Conservation (phyloP, 768 basidiomycete species). For the Pleurotus cornucopiae region DNA sequence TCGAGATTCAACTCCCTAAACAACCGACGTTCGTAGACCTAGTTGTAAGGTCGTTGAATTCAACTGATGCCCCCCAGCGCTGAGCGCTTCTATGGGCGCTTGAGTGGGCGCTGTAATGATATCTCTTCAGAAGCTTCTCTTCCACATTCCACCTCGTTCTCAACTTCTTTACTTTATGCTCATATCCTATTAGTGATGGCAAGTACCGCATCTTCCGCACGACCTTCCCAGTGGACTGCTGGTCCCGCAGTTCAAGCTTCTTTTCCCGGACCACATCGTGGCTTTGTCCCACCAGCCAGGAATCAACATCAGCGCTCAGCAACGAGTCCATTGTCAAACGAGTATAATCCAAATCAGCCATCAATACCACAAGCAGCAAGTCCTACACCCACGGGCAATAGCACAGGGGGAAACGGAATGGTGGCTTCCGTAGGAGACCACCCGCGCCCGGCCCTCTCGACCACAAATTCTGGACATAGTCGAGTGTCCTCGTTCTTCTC, state of each 20-base stretch:
- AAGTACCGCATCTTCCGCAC: conserved; percentile 4
- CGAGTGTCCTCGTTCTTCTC: conserved; percentile 67
- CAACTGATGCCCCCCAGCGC: too few species aligned
- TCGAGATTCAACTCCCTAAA: too few species aligned
- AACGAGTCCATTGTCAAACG: conserved; percentile 15
- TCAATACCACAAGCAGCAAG: neutral
- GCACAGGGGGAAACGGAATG: neutral
- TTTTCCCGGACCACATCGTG: conserved; percentile 15
- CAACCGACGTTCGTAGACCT: too few species aligned
- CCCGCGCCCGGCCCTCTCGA: conserved; percentile 17
- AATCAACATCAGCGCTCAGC: conserved; percentile 17
- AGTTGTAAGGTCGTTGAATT: too few species aligned
- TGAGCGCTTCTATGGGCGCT: too few species aligned
- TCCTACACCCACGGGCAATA: neutral
- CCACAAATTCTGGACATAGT: conserved; percentile 31
- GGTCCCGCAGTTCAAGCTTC: conserved; percentile 7
- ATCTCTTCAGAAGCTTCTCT: neutral
- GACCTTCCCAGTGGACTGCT: conserved; percentile 7
- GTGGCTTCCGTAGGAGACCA: conserved; percentile 16
- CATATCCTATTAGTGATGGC: conserved; percentile 5
- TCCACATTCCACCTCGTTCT: neutral
- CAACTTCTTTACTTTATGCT: conserved; percentile 3
- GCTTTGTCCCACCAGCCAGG: conserved; percentile 26
- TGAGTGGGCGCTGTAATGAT: too few species aligned
- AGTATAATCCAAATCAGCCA: conserved; percentile 12